These are phyloP conservation scores for Serendipita sp. DNA, from an alignment of 768 basidiomycete genomes.

Conservation along the genomic window DNA sequence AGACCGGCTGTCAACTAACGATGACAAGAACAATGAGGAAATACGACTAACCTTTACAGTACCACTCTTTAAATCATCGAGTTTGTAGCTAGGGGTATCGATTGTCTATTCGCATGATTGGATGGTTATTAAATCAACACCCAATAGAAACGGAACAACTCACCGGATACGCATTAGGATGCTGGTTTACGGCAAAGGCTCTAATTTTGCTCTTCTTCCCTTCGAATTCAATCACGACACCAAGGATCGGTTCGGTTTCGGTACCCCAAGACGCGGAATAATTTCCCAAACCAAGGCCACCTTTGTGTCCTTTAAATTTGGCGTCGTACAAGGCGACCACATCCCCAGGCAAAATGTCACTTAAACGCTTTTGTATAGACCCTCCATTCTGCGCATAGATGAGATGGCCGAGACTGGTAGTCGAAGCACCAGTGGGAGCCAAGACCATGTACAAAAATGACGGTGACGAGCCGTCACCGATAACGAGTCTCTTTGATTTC, in stretches of 20 bases:
- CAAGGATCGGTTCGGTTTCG: conserved; percentile 45
- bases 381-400: conserved; percentile 55
- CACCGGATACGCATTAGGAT: conserved; percentile 61
- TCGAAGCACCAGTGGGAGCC: conserved; percentile 24
- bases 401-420: conserved; percentile 39
- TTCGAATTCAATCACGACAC: conserved; percentile 70
- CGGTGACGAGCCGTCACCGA: conserved; percentile 71
- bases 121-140: background rate
- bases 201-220: conserved; percentile 72
- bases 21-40: background rate
- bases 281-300: conserved; percentile 33
- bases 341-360: conserved; percentile 80
- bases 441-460: conserved; percentile 50
- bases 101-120: conserved; percentile 28
- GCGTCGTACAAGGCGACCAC: conserved; percentile 60
- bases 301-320: conserved; percentile 65
- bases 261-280: conserved; percentile 47
- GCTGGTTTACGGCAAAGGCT: conserved; percentile 76
- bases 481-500: conserved; percentile 57
- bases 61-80: conserved; percentile 83
- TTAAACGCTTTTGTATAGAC: conserved; percentile 52
- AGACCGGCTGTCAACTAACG: background rate
- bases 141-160: conserved; percentile 16
- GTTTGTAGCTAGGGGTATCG: conserved; percentile 66
- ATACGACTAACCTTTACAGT: conserved; percentile 43